phyloP scores from a whole-genome alignment of 129 eudicot genomes.

The Erigeron canadensis region DNA sequence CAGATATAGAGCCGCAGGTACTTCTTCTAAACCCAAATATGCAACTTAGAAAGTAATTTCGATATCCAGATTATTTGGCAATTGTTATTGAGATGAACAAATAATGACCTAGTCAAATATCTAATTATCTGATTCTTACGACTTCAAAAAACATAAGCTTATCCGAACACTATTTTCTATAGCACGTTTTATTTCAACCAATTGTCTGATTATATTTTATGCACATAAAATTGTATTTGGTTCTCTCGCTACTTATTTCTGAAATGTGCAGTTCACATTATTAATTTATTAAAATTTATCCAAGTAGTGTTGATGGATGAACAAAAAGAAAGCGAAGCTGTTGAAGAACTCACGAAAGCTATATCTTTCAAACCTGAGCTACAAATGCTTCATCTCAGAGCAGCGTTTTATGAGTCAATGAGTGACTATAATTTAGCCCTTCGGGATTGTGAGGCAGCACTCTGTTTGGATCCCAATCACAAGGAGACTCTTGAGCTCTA shows the following conservation, averaged over 20 bases:
- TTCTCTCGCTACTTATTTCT: neutral
- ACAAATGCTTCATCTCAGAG: slow-evolving; percentile 89
- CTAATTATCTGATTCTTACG: neutral
- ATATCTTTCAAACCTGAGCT: slow-evolving; percentile 75
- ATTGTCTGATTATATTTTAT: neutral
- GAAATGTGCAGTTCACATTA: neutral
- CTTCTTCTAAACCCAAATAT: neutral
- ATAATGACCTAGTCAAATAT: neutral
- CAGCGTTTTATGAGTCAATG: slow-evolving; percentile 88
- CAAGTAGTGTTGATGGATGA: slow-evolving; percentile 82
- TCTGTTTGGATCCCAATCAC: slow-evolving; percentile 81
- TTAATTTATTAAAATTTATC: slow-evolving; percentile 12
- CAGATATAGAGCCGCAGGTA: slow-evolving; percentile 94
- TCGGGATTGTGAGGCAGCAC: slow-evolving; percentile 78
- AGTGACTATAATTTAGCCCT: slow-evolving; percentile 52
- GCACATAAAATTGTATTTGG: neutral
- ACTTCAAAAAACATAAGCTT: neutral
- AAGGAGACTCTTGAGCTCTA: slow-evolving; percentile 73
- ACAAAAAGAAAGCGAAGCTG: slow-evolving; percentile 78
- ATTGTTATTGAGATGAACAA: neutral
- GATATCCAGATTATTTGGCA: neutral
- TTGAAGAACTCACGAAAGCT: slow-evolving; percentile 78
- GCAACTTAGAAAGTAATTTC: neutral
- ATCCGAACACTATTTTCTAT: neutral
- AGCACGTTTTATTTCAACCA: no score